These are phyloP conservation scores for Auricularia heimuer DNA, from an alignment of 768 basidiomycete genomes.

Conservation along the genomic window DNA sequence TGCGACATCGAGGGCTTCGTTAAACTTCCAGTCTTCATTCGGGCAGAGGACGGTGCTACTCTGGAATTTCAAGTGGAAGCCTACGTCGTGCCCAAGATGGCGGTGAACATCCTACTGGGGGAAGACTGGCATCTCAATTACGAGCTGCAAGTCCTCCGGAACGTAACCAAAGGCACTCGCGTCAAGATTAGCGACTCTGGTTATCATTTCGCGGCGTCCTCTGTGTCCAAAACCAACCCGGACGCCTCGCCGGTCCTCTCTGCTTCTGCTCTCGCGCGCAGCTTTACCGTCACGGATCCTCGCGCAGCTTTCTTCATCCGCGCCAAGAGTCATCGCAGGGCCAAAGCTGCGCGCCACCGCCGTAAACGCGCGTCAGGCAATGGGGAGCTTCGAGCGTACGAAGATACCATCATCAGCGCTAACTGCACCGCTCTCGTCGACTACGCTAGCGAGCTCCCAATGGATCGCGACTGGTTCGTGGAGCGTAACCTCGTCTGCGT, in stretches of 20 bases:
- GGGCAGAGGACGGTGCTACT: background rate
- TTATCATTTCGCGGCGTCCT: background rate
- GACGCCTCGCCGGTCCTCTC: background rate
- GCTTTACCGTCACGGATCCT: background rate
- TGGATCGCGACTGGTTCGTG: background rate
- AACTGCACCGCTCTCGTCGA: background rate
- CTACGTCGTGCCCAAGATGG: constrained; percentile 18
- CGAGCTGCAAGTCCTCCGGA: constrained; percentile 9
- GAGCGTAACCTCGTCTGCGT: background rate
- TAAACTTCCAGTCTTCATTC: background rate
- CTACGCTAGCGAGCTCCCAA: background rate
- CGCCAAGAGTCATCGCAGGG: background rate
- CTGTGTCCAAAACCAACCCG: background rate
- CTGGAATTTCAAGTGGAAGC: background rate
- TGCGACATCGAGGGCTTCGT: background rate
- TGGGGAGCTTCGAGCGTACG: background rate
- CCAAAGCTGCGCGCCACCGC: background rate
- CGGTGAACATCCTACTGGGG: constrained; percentile 25
- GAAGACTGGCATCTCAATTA: constrained; percentile 20
- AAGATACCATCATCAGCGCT: constrained; percentile 1
- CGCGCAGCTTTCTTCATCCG: background rate
- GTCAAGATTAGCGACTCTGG: background rate
- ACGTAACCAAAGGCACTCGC: background rate
- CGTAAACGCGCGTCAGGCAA: background rate
- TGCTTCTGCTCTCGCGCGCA: background rate